Base-by-base conservation (phyloP, 352 stramenopile genomes). In the Phytophthora idaei region DNA sequence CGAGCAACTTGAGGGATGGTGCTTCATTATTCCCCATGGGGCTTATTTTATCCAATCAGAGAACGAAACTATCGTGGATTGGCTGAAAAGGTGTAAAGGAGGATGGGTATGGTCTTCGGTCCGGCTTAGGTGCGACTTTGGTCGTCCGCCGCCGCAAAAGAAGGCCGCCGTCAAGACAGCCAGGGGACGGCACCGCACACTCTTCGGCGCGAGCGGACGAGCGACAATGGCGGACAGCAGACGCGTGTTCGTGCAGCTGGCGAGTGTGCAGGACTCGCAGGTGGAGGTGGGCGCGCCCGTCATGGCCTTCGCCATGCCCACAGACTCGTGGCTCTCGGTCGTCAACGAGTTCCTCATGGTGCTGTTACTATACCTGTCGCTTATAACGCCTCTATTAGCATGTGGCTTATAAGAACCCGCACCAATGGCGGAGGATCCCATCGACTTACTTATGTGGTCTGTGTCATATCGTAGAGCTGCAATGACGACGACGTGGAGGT, bases 341-440 rank as follows among this genome's bases (percentile, higher is more conserved):
- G 77, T 93, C 50, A 93, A 93, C 57, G 85, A 93, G 72, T 90
- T 90, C 60, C 72, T 93, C 73, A 91, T 90, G 85, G 85, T 93
- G 27, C 39, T 42, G 64, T 53, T n/a, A 10, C 49, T 2, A 48
- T n/a, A 41, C 44, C 34, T 39, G 47, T 39, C 12, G 36, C 28
- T 61, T 59, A 53, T 63, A 17, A 54, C 5, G 14, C 15, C 11
- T 37, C 15, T 54, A 45, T 15, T 27, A 5, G 45, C 34, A 34
- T 21, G 17, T 55, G 39, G 32, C 34, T 57, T 54, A 63, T 41
- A 59, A 51, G 29, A 21, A 45, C 2, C 27, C n/a, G 25, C 55
- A 14, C 61, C 46, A 53, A 53, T 63, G 29, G 7, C 9, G 17
- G 15, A 14, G 1, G 28, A 51, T 44, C 15, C 1, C 5, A 50